Evolutionary conservation across 331 rosid genomes (phyloP), one percentile per base, ranked within the genome.

Genomic region (Rosa hybrid): DNA sequence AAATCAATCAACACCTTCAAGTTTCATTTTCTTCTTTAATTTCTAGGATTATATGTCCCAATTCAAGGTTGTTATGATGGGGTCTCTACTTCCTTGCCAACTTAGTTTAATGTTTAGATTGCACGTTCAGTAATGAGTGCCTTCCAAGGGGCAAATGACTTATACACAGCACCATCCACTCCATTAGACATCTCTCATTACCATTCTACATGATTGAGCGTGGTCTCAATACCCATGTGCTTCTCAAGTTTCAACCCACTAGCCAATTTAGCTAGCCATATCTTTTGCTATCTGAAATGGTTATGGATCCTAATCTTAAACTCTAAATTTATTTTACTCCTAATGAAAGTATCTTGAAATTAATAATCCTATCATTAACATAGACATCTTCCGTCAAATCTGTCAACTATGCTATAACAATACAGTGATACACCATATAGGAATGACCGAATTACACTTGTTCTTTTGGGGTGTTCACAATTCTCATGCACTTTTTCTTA

Each of bases 111-210:
- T 48, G 23, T 68, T 67, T 46, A 16, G 56, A 42, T 6, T 18
- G 62, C 80, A 64, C 80, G 72, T 48, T 64, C 23, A 70, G 65
- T 25, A 17, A 79, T 71, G 77, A 79, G 77, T 79, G 77, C 82
- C 70, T 25, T 59, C 49, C 60, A 56, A 56, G 81, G 39, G 68
- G 12, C 38, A 62, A 23, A 65, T 34, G 71, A 34, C 21, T 30
- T 27, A 0, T 6, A 7, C 70, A 30, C 70, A 64, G 44, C 30
- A 30, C 70, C 70, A 6, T 63, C 69, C 44, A 63, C 69, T 6
- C 20, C 69, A 5, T 27, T 13, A 25, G 12, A 62, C 69, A 63
- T 13, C 5, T 65, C 20, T 30, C 21, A 65, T 65, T 34, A 34
- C 71, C 71, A 65, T 30, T 34, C 12, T 34, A 34, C 71, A 65